phyloP scores from a whole-genome alignment of 164 flowering plant genomes.

The Echeveria elegans region DNA sequence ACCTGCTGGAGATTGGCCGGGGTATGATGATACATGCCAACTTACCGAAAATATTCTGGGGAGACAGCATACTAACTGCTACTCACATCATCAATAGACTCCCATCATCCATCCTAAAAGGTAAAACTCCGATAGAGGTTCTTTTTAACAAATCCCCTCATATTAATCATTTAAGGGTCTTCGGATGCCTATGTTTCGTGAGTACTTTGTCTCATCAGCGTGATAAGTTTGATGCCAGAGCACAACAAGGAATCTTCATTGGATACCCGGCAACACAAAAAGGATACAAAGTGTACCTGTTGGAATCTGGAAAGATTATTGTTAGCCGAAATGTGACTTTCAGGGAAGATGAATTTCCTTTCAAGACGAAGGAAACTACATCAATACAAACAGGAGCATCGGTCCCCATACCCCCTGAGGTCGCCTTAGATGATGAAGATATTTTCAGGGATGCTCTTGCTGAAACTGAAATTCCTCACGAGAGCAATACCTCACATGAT shows the following conservation, averaged over 20 bases:
- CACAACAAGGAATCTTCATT: background rate
- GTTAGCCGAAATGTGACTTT: background rate
- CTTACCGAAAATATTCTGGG: background rate
- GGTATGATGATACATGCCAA: background rate
- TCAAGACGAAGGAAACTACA: too few relatives aligned
- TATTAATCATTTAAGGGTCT: background rate
- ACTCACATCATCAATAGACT: background rate
- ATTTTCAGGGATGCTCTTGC: too few relatives aligned
- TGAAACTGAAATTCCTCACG: too few relatives aligned
- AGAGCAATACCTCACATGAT: too few relatives aligned
- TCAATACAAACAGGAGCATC: too few relatives aligned
- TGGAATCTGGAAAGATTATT: background rate
- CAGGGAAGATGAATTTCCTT: background rate
- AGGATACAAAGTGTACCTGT: background rate
- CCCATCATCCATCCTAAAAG: background rate
- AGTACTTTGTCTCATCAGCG: background rate
- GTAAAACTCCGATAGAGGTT: background rate
- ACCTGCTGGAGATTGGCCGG: background rate
- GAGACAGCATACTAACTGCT: background rate
- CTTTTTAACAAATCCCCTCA: background rate
- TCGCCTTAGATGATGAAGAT: too few relatives aligned
- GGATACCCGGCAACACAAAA: background rate
- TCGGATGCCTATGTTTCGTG: background rate
- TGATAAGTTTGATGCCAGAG: background rate
- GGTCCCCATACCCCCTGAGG: too few relatives aligned